A percentile compares a stretch with the other conserved stretches of the same genome.
Evolutionary conservation across 305 asterid genomes (phyloP).

Genomic region (Rubia tinctorum): DNA sequence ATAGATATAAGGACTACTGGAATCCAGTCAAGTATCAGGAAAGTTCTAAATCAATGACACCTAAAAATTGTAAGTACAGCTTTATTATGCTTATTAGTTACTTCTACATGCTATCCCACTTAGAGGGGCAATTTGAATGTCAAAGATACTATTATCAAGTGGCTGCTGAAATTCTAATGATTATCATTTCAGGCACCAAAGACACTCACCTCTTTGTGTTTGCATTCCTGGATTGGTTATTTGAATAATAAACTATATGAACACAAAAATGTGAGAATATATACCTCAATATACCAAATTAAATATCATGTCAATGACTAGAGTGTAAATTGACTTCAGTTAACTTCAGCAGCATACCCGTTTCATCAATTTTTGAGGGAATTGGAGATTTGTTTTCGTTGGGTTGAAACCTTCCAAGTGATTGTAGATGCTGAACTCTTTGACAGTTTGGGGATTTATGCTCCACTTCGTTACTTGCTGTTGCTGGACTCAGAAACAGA

Average conservation of each 20-base stretch:
- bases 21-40: background rate
- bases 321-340: conserved; percentile 16
- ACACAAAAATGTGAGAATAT: conserved; percentile 22
- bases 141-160: background rate
- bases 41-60: background rate
- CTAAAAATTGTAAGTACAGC: background rate
- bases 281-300: background rate
- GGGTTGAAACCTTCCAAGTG: conserved; percentile 25
- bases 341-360: conserved; percentile 43
- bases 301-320: background rate
- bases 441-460: conserved; percentile 34
- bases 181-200: conserved; percentile 13
- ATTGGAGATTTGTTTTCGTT: conserved; percentile 28
- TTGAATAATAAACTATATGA: conserved; percentile 49
- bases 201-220: conserved; percentile 53
- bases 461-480: conserved; percentile 41
- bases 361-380: conserved; percentile 36
- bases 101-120: too few relatives aligned
- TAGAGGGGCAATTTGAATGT: background rate
- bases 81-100: background rate
- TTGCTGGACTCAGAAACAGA: conserved; percentile 31
- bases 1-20: background rate
- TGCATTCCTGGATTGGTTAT: conserved; percentile 39
- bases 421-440: conserved; percentile 34
- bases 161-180: conserved; percentile 11